Base-by-base conservation (phyloP, 2,329 filamentous ascomycete genomes). In the Colletotrichum coccodes region DNA sequence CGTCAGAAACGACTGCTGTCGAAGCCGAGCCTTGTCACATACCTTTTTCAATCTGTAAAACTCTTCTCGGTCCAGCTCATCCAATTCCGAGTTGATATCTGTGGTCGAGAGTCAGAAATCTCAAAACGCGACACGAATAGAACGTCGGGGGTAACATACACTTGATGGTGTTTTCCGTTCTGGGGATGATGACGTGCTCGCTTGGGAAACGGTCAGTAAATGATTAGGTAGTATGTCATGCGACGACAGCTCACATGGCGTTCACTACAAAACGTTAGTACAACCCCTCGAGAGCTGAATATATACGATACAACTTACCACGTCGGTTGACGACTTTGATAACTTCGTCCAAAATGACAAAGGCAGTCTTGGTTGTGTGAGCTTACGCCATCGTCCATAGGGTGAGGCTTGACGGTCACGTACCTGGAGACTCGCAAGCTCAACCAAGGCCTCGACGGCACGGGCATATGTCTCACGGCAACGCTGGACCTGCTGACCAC, bases 91-190 rank as follows among this genome's bases (percentile, higher is more conserved):
- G 83, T 98, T 98, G 87, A 98, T 98, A 78, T 98, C 90, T 92
- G 67, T 40, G 6, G 34, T 28, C n/a, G 7, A 12, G n/a, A 6
- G 34, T 73, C 21, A 71, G 72, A n/a, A 28, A 23, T 23, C 12
- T 44, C 7, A 6, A 32, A 18, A 28, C 8, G 6, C 16, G 9
- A 23, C 11, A 9, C 16, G 3, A 36, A 7, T 23, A 2, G 12
- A 34, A 9, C n/a, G 12, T 40, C 21, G 2, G 8, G 12, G 49
- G 40, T 21, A 47, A 75, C 87, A 73, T 83, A 91, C 91, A 99
- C 83, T 97, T 98, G 85, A 99, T 99, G n/a, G 96, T 99, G 77
- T 98, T 99, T 80, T 99, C 96, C 16, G 96, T 99, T 73, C 96
- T 89, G 14, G 96, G 96, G 76, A 99, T 99, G 74, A 99, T 98